Conservation (phyloP, 1,284 basidiomycete species). For the Athelia psychrophila region DNA sequence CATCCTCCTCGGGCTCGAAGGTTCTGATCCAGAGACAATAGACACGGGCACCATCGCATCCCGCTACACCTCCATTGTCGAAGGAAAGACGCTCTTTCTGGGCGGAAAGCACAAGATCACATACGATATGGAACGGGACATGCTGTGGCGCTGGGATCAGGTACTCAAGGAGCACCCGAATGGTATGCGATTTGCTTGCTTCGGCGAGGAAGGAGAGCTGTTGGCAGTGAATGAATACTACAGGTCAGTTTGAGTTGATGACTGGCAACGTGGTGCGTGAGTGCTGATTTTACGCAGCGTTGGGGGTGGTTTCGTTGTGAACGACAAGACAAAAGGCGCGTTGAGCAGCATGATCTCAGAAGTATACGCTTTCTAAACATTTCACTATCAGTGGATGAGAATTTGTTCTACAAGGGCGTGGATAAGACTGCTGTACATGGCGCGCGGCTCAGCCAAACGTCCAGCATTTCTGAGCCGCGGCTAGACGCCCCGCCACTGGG, state of each 20-base stretch:
- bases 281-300: conserved; percentile 47
- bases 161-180: conserved; percentile 83
- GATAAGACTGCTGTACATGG: conserved; percentile 78
- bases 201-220: conserved; percentile 77
- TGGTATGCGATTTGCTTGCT: conserved; percentile 91
- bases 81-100: conserved; percentile 65
- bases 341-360: neutral
- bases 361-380: conserved; percentile 2
- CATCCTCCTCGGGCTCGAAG: conserved; percentile 88
- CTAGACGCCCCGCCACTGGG: conserved; percentile 12
- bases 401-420: conserved; percentile 96
- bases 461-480: conserved; percentile 10
- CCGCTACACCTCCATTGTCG: conserved; percentile 69
- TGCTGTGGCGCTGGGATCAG: conserved; percentile 89
- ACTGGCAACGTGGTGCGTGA: neutral
- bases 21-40: conserved; percentile 82
- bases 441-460: conserved; percentile 70
- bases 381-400: conserved; percentile 71
- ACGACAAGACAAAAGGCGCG: conserved; percentile 81
- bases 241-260: conserved; percentile 37
- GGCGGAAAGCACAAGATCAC: conserved; percentile 73
- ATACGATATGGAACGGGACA: conserved; percentile 87
- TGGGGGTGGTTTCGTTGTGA: conserved; percentile 90
- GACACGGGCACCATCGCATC: conserved; percentile 77
- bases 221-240: conserved; percentile 96